These are phyloP conservation scores for Silene uniflora DNA, from an alignment of 148 eudicot genomes.

Conservation along the genomic window DNA sequence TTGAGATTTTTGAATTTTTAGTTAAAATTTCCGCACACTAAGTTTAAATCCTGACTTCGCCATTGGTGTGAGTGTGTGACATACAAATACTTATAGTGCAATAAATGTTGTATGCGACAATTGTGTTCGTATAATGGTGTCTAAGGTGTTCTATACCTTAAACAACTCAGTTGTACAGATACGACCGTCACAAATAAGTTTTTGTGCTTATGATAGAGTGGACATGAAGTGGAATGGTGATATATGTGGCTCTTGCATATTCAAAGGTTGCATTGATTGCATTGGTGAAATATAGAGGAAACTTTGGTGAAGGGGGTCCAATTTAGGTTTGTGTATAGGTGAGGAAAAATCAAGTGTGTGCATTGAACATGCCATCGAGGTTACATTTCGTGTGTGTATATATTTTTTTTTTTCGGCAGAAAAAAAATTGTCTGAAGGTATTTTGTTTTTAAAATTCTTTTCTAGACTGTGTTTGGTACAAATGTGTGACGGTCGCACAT, in stretches of 20 bases:
- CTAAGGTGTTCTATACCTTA: no score
- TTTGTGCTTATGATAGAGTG: no score
- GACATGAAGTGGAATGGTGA: neutral
- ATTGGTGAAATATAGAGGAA: neutral
- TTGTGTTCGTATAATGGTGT: no score
- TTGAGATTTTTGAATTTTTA: no score
- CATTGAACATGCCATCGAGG: neutral
- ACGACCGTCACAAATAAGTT: no score
- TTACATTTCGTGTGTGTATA: neutral
- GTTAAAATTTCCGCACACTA: no score
- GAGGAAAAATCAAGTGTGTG: conserved; percentile 13
- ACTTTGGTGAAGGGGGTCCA: conserved; percentile 6
- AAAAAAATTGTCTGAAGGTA: neutral
- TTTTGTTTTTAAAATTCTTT: neutral
- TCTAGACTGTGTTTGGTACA: neutral
- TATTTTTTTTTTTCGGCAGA: conserved; percentile 18
- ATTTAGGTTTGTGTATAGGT: neutral
- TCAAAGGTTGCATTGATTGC: neutral
- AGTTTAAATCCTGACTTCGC: no score
- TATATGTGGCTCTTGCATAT: neutral
- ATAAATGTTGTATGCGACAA: no score
- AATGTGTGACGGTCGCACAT: conserved; percentile 14
- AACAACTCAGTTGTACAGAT: no score
- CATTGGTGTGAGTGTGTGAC: no score
- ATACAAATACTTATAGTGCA: no score